Evolutionary conservation across 176 grass and related monocot species (phyloP).

Genomic region (Musa acuminata): DNA sequence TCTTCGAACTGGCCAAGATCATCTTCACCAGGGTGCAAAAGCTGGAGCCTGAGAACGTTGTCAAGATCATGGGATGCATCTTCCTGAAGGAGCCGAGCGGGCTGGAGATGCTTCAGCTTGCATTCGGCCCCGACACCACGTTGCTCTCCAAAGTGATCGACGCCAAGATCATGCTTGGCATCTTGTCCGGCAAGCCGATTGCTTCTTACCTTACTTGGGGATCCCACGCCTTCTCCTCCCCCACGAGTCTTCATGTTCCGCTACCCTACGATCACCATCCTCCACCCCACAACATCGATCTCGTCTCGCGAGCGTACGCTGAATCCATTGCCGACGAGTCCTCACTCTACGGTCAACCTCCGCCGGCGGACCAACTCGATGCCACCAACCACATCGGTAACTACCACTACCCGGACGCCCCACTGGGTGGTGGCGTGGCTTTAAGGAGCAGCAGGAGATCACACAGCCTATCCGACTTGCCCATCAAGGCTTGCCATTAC

Average conservation of each 20-base stretch:
- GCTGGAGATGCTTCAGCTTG: constrained; percentile 63
- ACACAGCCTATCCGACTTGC: constrained; percentile 22
- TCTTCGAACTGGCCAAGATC: constrained; percentile 44
- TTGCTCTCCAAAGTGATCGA: constrained; percentile 41
- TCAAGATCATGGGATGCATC: constrained; percentile 79
- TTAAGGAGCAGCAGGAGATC: constrained; percentile 5
- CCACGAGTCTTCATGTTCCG: constrained; percentile 17
- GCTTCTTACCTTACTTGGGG: constrained; percentile 4
- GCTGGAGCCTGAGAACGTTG: constrained; percentile 49
- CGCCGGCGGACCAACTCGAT: constrained; percentile 25
- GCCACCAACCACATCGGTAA: constrained; percentile 3
- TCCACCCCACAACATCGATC: constrained; percentile 3
- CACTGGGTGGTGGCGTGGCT: constrained; percentile 13
- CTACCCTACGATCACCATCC: background rate
- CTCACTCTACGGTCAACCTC: constrained; percentile 11
- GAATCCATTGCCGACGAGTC: constrained; percentile 18
- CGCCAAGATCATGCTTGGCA: constrained; percentile 43
- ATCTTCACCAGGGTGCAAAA: constrained; percentile 44
- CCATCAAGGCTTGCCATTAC: constrained; percentile 55
- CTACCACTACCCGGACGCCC: constrained; percentile 29
- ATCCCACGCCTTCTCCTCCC: constrained; percentile 20
- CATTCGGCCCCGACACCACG: constrained; percentile 39
- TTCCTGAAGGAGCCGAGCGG: constrained; percentile 45
- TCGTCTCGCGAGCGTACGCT: background rate
- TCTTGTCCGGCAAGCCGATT: constrained; percentile 29